Conservation (phyloP, 257 asterid species). For the Penstemon barbatus region DNA sequence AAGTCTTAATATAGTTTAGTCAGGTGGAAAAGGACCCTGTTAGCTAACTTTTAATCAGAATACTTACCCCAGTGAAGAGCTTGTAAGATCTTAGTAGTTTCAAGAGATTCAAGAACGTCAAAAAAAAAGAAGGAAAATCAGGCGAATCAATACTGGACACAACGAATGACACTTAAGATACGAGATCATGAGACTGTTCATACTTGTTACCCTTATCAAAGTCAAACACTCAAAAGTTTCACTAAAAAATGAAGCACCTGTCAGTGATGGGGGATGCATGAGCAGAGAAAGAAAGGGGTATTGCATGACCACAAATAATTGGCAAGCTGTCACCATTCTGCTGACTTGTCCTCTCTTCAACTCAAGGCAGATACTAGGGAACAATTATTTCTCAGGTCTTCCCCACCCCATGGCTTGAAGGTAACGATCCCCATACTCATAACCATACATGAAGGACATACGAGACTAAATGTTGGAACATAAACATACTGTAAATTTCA, state of each 20-base stretch:
- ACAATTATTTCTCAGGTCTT: not conserved
- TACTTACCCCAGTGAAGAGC: conserved; percentile 10
- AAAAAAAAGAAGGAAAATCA: conserved; percentile 1
- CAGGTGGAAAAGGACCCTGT: not conserved
- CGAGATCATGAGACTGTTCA: not conserved
- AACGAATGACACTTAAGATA: not conserved
- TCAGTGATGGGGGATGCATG: conserved; percentile 5
- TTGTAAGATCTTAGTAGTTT: not conserved
- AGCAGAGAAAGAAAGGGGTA: conserved; percentile 5
- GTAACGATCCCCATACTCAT: not conserved
- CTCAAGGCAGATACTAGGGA: not conserved
- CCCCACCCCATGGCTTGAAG: not conserved
- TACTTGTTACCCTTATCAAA: conserved; percentile 19
- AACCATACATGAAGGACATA: conserved; percentile 7
- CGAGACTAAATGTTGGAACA: too few species aligned
- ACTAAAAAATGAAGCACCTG: conserved; percentile 10
- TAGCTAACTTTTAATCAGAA: not conserved
- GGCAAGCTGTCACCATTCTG: not conserved
- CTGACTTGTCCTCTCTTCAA: conserved; percentile 15
- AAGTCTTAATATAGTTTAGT: not conserved
- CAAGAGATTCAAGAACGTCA: not conserved
- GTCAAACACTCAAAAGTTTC: conserved; percentile 18
- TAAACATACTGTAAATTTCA: too few species aligned
- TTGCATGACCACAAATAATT: not conserved
- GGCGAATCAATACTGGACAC: conserved; percentile 8